phyloP scores from a whole-genome alignment of 75 land plant genomes.

The Ceratopteris richardii region DNA sequence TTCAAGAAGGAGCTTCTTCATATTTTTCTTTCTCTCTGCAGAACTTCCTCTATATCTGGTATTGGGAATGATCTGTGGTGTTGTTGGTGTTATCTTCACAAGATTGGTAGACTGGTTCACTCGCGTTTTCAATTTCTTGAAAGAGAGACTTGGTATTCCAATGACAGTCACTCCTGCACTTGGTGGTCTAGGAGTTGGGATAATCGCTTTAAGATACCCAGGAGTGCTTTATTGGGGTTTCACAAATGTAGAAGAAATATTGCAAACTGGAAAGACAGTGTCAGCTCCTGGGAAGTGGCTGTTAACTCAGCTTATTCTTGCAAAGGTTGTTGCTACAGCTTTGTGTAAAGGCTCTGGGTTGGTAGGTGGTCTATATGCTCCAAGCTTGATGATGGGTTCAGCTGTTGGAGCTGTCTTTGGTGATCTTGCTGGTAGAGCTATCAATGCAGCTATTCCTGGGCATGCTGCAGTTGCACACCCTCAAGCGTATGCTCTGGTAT shows the following conservation, averaged over 20 bases:
- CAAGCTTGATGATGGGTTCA: constrained; percentile 97
- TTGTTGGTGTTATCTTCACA: constrained; percentile 83
- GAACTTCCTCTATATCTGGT: constrained; percentile 91
- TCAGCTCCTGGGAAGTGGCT: constrained; percentile 95
- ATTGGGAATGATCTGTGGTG: constrained; percentile 95
- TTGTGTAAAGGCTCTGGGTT: constrained; percentile 97
- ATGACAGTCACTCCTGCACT: constrained; percentile 82
- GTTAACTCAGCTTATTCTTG: constrained; percentile 69
- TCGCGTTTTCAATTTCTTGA: constrained; percentile 54
- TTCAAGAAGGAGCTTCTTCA: too few species aligned
- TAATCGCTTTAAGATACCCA: constrained; percentile 87
- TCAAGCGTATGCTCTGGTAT: constrained; percentile 98
- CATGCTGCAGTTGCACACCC: constrained; percentile 97
- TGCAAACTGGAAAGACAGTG: constrained; percentile 90
- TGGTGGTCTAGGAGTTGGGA: constrained; percentile 89
- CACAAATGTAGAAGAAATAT: constrained; percentile 95
- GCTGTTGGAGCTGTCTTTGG: constrained; percentile 98
- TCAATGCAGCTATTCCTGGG: constrained; percentile 90
- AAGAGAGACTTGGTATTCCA: constrained; percentile 73
- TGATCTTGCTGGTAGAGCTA: constrained; percentile 65
- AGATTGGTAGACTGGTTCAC: constrained; percentile 84
- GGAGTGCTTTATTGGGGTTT: constrained; percentile 98
- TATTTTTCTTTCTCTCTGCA: constrained; percentile 23
- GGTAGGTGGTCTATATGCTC: constrained; percentile 98
- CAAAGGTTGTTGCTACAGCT: constrained; percentile 94